Conservation (phyloP, 257 asterid genomes). For the Buddleja alternifolia region DNA sequence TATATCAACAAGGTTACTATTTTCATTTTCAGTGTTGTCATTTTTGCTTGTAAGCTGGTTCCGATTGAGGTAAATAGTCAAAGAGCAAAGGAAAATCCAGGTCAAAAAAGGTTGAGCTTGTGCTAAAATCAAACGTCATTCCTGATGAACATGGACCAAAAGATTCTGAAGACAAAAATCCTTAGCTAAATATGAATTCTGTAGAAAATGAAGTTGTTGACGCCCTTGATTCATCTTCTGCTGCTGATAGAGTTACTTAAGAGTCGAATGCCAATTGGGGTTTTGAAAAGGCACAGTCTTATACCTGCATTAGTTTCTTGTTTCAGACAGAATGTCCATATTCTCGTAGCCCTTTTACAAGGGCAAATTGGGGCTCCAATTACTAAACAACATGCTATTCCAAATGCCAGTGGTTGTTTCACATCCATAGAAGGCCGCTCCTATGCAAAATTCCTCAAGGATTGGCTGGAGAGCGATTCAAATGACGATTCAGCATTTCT, state of each 20-base stretch:
- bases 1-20: background rate
- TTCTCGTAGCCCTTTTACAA: background rate
- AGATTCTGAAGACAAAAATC: conserved; percentile 12
- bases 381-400: background rate
- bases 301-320: background rate
- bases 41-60: conserved; percentile 29
- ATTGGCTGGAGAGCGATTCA: conserved; percentile 11
- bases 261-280: background rate
- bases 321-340: background rate
- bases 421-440: conserved; percentile 10
- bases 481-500: too few species aligned
- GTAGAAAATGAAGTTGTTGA: conserved; percentile 11
- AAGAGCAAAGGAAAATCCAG: conserved; percentile 33
- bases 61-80: conserved; percentile 29
- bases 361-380: background rate
- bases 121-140: conserved; percentile 6
- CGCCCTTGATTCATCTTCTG: conserved; percentile 14
- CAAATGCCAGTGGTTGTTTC: background rate
- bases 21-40: conserved; percentile 3
- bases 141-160: background rate
- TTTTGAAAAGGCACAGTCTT: conserved; percentile 3
- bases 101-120: background rate
- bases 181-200: background rate
- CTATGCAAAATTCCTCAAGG: conserved; percentile 8
- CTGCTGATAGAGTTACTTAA: background rate